Evolutionary conservation across 2,329 filamentous ascomycete species (phyloP).

Genomic region (Metarhizium robertsii): DNA sequence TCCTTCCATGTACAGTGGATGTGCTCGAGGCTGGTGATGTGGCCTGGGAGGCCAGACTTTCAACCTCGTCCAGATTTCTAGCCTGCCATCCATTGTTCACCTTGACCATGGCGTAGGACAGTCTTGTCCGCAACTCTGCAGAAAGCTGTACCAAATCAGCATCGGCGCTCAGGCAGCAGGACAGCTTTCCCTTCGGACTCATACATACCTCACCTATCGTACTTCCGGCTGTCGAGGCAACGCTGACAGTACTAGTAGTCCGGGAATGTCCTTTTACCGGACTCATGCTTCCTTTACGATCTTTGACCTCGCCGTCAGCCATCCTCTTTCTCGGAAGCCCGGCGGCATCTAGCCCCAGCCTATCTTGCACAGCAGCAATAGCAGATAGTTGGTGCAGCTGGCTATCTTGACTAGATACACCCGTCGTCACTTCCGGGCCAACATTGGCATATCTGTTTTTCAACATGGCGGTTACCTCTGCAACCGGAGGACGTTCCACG

Average conservation of each 20-base stretch:
- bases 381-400: constrained; percentile 51
- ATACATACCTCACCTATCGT: constrained; percentile 66
- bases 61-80: constrained; percentile 67
- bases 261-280: constrained; percentile 53
- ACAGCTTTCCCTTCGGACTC: background rate
- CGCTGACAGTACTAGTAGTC: constrained; percentile 60
- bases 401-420: constrained; percentile 40
- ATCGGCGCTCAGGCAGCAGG: background rate
- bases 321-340: constrained; percentile 57
- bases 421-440: background rate
- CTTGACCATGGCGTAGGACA: constrained; percentile 91
- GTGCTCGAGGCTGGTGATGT: constrained; percentile 53
- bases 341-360: constrained; percentile 30
- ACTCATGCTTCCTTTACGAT: constrained; percentile 33
- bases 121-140: constrained; percentile 68
- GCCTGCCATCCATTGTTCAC: constrained; percentile 84
- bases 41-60: constrained; percentile 61
- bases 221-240: constrained; percentile 49
- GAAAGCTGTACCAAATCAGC: constrained; percentile 47
- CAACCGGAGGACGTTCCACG: constrained; percentile 5
- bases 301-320: constrained; percentile 65
- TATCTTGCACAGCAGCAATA: constrained; percentile 44
- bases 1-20: constrained; percentile 43
- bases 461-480: constrained; percentile 11
- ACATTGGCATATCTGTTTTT: constrained; percentile 4